Evolutionary conservation across 495 filamentous ascomycete genomes (phyloP).

Genomic region (Tuber umbilicatum): DNA sequence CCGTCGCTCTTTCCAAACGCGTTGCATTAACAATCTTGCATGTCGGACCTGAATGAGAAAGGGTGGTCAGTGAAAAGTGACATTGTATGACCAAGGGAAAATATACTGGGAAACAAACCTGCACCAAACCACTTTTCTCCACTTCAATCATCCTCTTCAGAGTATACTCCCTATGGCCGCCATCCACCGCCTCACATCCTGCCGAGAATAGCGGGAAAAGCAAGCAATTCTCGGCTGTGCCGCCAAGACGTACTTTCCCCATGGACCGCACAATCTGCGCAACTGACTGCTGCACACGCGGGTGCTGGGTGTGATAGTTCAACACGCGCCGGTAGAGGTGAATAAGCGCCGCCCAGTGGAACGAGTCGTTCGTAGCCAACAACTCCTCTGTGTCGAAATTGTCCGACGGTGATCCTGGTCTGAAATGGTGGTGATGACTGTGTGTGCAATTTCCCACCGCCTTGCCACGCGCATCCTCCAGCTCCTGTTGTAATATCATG

Average conservation of each 20-base stretch:
- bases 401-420: conserved; percentile 45
- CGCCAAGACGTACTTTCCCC: conserved; percentile 57
- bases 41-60: conserved; percentile 48
- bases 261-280: conserved; percentile 57
- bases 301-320: conserved; percentile 51
- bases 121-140: conserved; percentile 71
- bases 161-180: conserved; percentile 54
- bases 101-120: conserved; percentile 46
- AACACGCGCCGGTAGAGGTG: conserved; percentile 71
- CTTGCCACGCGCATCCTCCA: conserved; percentile 48
- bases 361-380: conserved; percentile 70
- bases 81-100: conserved; percentile 13
- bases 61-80: conserved; percentile 22
- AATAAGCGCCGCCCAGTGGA: conserved; percentile 71
- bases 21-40: conserved; percentile 59
- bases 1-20: conserved; percentile 57
- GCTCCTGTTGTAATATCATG: conserved; percentile 50
- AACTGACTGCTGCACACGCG: conserved; percentile 59
- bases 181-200: conserved; percentile 63
- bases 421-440: conserved; percentile 44
- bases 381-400: conserved; percentile 59
- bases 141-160: conserved; percentile 61
- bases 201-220: conserved; percentile 82
- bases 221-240: conserved; percentile 67
- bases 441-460: conserved; percentile 47